Conservation (phyloP, 1,139 yeast genomes). For the Candida sanyaensis region DNA sequence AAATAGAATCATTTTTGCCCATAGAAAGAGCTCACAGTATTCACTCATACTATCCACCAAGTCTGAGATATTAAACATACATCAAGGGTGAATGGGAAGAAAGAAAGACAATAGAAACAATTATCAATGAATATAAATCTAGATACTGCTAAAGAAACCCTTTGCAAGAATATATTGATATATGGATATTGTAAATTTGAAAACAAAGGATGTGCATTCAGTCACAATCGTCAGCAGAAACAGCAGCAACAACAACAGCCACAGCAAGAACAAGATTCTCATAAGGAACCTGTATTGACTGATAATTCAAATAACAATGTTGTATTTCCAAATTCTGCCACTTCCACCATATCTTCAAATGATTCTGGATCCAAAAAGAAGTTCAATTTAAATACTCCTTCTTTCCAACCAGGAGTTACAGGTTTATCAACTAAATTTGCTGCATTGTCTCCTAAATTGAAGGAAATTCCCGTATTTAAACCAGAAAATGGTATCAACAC, state of each 20-base stretch:
- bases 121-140: conserved; percentile 42
- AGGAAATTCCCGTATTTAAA: conserved; percentile 56
- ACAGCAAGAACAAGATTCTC: conserved; percentile 1
- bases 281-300: neutral
- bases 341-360: conserved; percentile 2
- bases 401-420: conserved; percentile 55
- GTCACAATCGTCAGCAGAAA: conserved; percentile 48
- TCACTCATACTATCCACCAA: too few species aligned
- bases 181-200: conserved; percentile 91
- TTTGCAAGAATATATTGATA: conserved; percentile 80
- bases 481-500: conserved; percentile 30
- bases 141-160: conserved; percentile 70
- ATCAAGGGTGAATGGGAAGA: neutral
- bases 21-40: too few species aligned
- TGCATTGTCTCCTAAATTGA: conserved; percentile 54
- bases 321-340: conserved; percentile 1
- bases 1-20: neutral
- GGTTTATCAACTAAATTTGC: conserved; percentile 43
- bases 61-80: too few species aligned
- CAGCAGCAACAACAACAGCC: conserved; percentile 10
- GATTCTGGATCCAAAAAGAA: conserved; percentile 32
- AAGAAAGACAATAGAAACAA: neutral
- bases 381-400: conserved; percentile 65
- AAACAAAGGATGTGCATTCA: conserved; percentile 85
- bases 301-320: conserved; percentile 1